Evolutionary conservation across 2,329 filamentous ascomycete species (phyloP).

Genomic region (Aspergillus amoenus): DNA sequence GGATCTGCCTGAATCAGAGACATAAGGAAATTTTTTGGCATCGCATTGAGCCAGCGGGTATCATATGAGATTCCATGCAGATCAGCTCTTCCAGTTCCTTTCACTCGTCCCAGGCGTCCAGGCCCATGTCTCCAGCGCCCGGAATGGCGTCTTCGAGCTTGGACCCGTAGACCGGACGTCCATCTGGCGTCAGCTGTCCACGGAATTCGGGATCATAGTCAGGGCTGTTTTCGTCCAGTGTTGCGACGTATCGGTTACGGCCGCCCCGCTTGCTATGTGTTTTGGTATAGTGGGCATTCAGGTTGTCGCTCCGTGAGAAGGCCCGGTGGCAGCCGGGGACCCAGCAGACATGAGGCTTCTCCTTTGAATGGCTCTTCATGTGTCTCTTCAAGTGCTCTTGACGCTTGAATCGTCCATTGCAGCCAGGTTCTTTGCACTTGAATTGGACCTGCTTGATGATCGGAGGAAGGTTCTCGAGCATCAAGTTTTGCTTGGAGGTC

Average conservation of each 20-base stretch:
- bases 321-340: slow-evolving; percentile 43
- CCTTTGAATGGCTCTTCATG: slow-evolving; percentile 48
- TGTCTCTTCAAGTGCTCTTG: slow-evolving; percentile 53
- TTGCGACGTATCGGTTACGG: slow-evolving; percentile 48
- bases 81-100: slow-evolving; percentile 9
- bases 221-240: slow-evolving; percentile 42
- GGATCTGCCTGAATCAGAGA: slow-evolving; percentile 22
- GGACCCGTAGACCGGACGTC: slow-evolving; percentile 40
- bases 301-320: slow-evolving; percentile 47
- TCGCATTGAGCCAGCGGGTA: slow-evolving; percentile 29
- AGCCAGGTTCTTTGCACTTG: slow-evolving; percentile 43
- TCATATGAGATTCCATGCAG: slow-evolving; percentile 28
- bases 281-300: slow-evolving; percentile 47
- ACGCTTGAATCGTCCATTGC: slow-evolving; percentile 48
- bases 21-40: slow-evolving; percentile 25
- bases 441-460: slow-evolving; percentile 44
- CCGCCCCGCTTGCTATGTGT: slow-evolving; percentile 48
- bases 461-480: slow-evolving; percentile 37
- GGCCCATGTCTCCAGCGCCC: slow-evolving; percentile 33
- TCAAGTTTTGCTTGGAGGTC: slow-evolving; percentile 36
- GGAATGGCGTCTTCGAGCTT: slow-evolving; percentile 36
- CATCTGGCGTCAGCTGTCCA: slow-evolving; percentile 43
- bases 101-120: slow-evolving; percentile 36
- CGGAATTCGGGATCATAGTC: slow-evolving; percentile 47
- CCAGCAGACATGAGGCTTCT: slow-evolving; percentile 46